Base-by-base conservation (phyloP, 2,329 filamentous ascomycete genomes). In the Trichophyton schoenleinii region DNA sequence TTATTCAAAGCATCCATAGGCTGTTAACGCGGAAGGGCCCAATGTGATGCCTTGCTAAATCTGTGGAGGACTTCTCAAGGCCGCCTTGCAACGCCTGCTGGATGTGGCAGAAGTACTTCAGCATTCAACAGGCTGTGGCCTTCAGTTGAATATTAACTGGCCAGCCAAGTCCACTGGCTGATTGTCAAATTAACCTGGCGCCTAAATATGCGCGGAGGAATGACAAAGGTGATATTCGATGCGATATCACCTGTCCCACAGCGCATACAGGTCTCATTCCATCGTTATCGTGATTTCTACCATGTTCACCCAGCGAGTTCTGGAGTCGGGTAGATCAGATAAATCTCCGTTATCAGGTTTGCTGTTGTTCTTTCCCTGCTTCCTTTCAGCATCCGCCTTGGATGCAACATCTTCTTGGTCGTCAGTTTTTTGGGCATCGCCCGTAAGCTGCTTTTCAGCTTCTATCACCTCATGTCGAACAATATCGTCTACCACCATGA, bases 401-500 rank as follows among this genome's bases (percentile, higher is more conserved):
- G 34, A 49, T 22, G 36, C 52, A 8, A 48, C 2, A 25, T 65
- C 61, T 41, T 63, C 60, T n/a, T 62, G 53, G 6, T 31, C 62
- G 28, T 63, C 65, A 48, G 57, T 60, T 36, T 68, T 46, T 59
- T 68, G 49, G 28, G 65, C 58, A 65, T 61, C 64, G 58, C 57
- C 64, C 64, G 69, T 66, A 65, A 65, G 38, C 66, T 59, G 60
- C 11, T 36, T 13, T n/a, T 15, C 61, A 15, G 66, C 67, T 48
- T 65, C 66, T 61, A 68, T 61, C 62, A 71, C 68, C 55, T 71
- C 71, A 55, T 74, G 70, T 59, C 75, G 73, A 34, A 79, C 75
- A 60, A 86, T 77, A 75, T 86, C 83, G 74, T 86, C 83, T 60
- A 86, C 78, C 52, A 81, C 81, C 61, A 77, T 71, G 55, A 83